Base-by-base conservation (phyloP, 257 asterid species). In the Fraxinus anomala region DNA sequence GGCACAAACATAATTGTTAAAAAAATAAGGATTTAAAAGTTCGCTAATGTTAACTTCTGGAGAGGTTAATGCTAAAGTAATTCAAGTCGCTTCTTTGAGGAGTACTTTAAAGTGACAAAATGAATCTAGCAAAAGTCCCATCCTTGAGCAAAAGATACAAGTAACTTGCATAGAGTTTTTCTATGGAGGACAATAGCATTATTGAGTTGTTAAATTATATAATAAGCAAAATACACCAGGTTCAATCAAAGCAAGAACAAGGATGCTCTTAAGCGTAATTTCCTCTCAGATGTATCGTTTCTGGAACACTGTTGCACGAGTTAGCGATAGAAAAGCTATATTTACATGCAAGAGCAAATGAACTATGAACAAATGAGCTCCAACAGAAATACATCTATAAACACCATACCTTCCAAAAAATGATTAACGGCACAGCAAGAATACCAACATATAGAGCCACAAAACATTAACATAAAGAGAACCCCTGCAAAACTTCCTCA, bases 1-100 rank as follows among this genome's bases (percentile, higher is more conserved):
- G 87, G 93, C 79, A 74, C 28, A 78, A 75, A 34, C 70, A 75
- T 73, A 17, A 80, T 33, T n/a, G 68, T 70, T 66, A 69, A 70
- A 36, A 75, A 40, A 63, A 68, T 49, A 19, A 37, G 51, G 76
- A 39, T 33, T 30, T 34, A 7, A 33, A 56, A 73, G 49, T 40
- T 21, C 13, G 28, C 59, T 65, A 36, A 65, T 37, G 76, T 47
- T 42, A 81, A 33, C 75, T 70, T 39, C 3, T 23, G 59, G 28
- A 21, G 71, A 76, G 76, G 77, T 51, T 17, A 54, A 61, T 39
- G 78, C 74, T 72, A 39, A 21, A 28, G 63, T 70, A 78, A 70
- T 73, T 70, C 51, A 56, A 56, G 81, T 26, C 28, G 34, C 77
- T 79, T 31, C 69, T 63, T 70, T 68, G 31, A 73, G 61, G 59